Evolutionary conservation across 495 filamentous ascomycete genomes (phyloP).

Genomic region (Neurospora sp.): DNA sequence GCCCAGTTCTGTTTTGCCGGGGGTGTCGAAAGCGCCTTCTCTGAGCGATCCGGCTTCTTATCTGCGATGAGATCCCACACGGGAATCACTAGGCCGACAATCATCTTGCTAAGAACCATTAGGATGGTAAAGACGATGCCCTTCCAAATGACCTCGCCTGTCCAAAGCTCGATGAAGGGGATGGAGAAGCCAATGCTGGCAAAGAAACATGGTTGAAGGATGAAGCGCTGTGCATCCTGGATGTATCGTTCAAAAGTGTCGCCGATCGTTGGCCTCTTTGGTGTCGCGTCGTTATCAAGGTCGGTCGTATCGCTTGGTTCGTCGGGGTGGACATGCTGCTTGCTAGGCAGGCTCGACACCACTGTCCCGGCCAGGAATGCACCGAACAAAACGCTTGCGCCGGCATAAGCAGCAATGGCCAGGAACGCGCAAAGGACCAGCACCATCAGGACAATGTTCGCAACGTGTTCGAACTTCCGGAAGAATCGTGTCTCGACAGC

Average conservation of each 20-base stretch:
- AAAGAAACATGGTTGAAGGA: conserved; percentile 70
- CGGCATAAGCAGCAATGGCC: conserved; percentile 30
- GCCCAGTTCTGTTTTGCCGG: conserved; percentile 6
- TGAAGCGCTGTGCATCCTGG: conserved; percentile 32
- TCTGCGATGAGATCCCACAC: conserved; percentile 15
- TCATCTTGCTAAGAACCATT: conserved; percentile 55
- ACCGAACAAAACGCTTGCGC: conserved; percentile 59
- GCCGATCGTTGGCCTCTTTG: conserved; percentile 16
- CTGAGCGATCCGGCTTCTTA: not conserved
- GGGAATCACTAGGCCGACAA: conserved; percentile 53
- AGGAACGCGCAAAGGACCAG: conserved; percentile 12
- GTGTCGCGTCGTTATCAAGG: conserved; percentile 11
- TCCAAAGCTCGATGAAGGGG: conserved; percentile 61
- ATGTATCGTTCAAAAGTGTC: conserved; percentile 50
- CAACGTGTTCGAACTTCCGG: not conserved
- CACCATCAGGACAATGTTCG: conserved; percentile 12
- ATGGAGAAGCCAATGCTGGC: conserved; percentile 74
- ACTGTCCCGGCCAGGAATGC: conserved; percentile 57
- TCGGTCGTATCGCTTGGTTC: not conserved
- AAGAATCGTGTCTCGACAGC: not conserved
- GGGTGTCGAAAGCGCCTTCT: not conserved
- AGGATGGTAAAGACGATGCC: conserved; percentile 60
- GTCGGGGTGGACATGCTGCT: not conserved
- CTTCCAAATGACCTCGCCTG: conserved; percentile 52
- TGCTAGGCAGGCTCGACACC: conserved; percentile 26